Base-by-base conservation (phyloP, 2,329 filamentous ascomycete species). In the Paecilomyces fulvus region DNA sequence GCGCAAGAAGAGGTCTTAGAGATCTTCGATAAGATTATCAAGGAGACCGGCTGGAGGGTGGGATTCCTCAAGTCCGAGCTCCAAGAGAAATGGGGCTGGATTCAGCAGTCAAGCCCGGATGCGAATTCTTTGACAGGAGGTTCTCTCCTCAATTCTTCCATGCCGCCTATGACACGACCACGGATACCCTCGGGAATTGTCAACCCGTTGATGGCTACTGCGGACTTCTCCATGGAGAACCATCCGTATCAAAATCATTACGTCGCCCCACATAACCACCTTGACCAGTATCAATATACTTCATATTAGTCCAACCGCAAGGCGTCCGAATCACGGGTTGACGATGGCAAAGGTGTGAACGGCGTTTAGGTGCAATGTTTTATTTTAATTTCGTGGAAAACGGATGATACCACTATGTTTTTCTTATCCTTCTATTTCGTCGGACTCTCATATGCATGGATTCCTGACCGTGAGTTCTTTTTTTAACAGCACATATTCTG, bases 211-310 rank as follows among this genome's bases (percentile, higher is more conserved):
- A 80, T 86, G 62, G 83, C 82, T 23, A 79, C 79, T 23, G 89
- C 88, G 1, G 88, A 94, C 67, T 94, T 94, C 69, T 86, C 80
- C 23, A 78, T 87, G 63, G 86, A 88, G 3, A 86, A 90, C 61
- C 89, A 92, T 71, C 89, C 90, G 1, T 95, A 94, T 66, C 86
- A 90, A 67, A 84, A 85, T 53, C 86, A 86, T 72, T 95, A 92
- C 64, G 85, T 90, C 60, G 86, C 88, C 33, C 88, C 89, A 1
- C 66, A 72, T 62, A 79, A 74, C 59, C 65, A 68, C 50, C 56
- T 66, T 23, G 59, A 64, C 33, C 61, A 63, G 49, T 70, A 67
- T 56, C 58, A 65, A 11, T 68, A 66, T 31, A 58, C 50, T 9
- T 21, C 25, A 28, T 28, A 56, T 9, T 67, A 62, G 52, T 58